Evolutionary conservation across 2,329 filamentous ascomycete genomes (phyloP), one percentile per base, ranked within the genome.

Genomic region (Xylaria sp.): DNA sequence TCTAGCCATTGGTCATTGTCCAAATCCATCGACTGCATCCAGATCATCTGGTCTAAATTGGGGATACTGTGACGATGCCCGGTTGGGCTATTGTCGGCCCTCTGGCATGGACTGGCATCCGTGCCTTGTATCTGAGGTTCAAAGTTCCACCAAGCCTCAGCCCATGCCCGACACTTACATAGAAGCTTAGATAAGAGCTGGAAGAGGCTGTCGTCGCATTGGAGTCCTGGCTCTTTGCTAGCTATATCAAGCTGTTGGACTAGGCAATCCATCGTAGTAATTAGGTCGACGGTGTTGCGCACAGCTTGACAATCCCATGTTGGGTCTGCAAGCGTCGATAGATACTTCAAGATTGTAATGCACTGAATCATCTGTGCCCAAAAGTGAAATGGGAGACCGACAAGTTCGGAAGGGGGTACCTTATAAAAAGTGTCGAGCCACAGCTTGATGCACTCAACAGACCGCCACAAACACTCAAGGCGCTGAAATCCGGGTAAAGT

Each of bases 271-370:
- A 81, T 68, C 5, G 75, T 69, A 6, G 69, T 69, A 15, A 74
- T 59, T 1, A 81, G 66, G 59, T 77, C 65, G 1, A 81, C 72
- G 2, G 67, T 74, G 33, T 76, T 73, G 17, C 74, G 75, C 47
- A 79, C 77, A 22, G 75, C 75, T n/a, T 75, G 70, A 20, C 72
- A 72, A 66, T 81, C 77, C 79, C 79, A 81, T 3, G 74, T 76
- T 17, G 77, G 79, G 61, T 81, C 77, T 17, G 74, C 66, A 5
- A 81, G 75, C 4, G 74, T 78, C 0, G 77, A 77, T 7, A 82
- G 72, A 25, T 78, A 73, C 54, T 80, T 78, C 47, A 82, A 69
- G 1, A 79, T 68, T 2, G 75, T 77, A n/a, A 79, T 54, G 38
- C 70, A 77, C 5, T 74, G 74, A 29, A 78, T 73, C 53, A 81